phyloP scores from a whole-genome alignment of 495 filamentous ascomycete genomes.

The Penicillium cinerascens region DNA sequence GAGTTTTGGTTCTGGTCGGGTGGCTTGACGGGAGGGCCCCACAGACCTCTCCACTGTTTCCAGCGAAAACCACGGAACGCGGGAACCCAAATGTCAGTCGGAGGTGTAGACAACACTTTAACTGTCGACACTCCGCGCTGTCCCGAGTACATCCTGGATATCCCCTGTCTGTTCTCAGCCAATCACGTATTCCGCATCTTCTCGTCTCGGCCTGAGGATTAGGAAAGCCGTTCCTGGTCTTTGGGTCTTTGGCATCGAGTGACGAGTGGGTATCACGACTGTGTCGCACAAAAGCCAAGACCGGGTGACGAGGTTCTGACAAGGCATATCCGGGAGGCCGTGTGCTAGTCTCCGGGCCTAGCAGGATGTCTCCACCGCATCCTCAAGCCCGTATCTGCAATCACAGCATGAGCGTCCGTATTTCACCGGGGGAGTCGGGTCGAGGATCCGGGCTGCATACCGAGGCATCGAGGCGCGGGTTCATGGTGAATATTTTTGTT shows the following conservation, averaged over 20 bases:
- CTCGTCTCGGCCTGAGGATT: not conserved
- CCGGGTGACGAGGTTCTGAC: not conserved
- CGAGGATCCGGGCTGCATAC: not conserved
- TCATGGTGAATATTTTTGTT: not conserved
- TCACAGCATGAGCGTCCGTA: not conserved
- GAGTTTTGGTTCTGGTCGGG: not conserved
- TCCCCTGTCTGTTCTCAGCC: not conserved
- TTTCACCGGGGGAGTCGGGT: not conserved
- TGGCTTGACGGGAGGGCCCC: not conserved
- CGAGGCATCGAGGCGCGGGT: not conserved
- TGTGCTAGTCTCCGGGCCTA: not conserved
- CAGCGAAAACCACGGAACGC: not conserved
- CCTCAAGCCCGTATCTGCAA: too few relatives aligned
- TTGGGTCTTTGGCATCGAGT: not conserved
- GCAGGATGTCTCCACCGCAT: too few relatives aligned
- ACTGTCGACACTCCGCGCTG: not conserved
- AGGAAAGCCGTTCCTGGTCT: not conserved
- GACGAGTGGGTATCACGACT: not conserved
- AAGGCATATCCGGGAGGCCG: not conserved
- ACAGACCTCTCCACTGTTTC: not conserved
- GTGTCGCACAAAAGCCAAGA: not conserved
- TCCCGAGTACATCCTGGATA: not conserved
- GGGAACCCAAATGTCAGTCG: not conserved
- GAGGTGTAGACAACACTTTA: not conserved
- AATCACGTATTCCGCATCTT: not conserved